A percentile compares a stretch with the other conserved stretches of the same genome.
These are phyloP conservation scores for Alternaria arbusti DNA, from an alignment of 2,329 filamentous ascomycete species.

Conservation along the genomic window DNA sequence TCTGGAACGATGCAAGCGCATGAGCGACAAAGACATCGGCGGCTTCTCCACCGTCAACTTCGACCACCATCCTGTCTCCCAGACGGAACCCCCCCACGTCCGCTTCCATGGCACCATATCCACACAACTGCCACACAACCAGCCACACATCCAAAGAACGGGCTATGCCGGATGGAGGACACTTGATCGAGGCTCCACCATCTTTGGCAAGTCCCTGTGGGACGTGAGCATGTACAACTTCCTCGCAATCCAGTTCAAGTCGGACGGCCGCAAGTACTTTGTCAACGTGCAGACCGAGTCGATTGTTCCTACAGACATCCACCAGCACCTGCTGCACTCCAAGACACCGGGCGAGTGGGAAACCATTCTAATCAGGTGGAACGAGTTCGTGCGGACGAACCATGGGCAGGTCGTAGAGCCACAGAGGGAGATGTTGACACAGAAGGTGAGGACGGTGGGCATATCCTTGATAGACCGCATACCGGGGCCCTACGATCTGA, in stretches of 20 bases:
- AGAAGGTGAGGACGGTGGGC: conserved; percentile 84
- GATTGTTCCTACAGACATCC: conserved; percentile 91
- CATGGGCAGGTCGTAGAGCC: conserved; percentile 91
- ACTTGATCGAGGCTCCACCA: conserved; percentile 72
- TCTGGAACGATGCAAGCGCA: conserved; percentile 67
- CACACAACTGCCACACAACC: conserved; percentile 77
- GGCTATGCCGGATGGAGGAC: conserved; percentile 94
- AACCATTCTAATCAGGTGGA: conserved; percentile 88
- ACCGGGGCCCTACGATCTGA: conserved; percentile 86
- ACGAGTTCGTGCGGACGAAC: conserved; percentile 94
- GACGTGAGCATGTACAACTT: conserved; percentile 89
- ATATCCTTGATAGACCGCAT: conserved; percentile 88
- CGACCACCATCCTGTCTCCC: conserved; percentile 62
- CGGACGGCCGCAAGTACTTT: conserved; percentile 89
- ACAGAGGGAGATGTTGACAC: conserved; percentile 84
- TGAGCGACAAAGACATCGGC: conserved; percentile 86
- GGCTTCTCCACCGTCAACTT: conserved; percentile 80
- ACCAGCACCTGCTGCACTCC: conserved; percentile 88
- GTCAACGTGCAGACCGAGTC: conserved; percentile 96
- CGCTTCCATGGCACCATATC: conserved; percentile 90
- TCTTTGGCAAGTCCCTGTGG: conserved; percentile 89
- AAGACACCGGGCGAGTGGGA: conserved; percentile 88
- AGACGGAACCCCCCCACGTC: conserved; percentile 68
- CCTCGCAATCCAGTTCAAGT: conserved; percentile 86
- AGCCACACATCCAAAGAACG: conserved; percentile 75